Evolutionary conservation across 768 basidiomycete genomes (phyloP).

Genomic region (Cubamyces sp.): DNA sequence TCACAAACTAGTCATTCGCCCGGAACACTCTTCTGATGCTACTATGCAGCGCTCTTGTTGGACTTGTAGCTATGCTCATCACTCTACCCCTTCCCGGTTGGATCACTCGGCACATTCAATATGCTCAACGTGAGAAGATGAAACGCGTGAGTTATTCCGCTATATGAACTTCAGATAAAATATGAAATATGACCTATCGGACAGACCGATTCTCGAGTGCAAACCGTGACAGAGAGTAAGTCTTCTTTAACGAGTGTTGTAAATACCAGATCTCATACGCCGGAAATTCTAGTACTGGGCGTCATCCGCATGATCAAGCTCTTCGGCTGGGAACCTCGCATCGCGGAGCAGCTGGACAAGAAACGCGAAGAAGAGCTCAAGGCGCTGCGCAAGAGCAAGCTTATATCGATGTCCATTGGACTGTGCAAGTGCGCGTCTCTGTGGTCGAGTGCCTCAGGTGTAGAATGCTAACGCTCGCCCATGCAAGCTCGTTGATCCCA

Average conservation of each 20-base stretch:
- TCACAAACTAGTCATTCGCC: not conserved
- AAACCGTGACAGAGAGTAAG: slow-evolving; percentile 47
- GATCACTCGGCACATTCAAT: slow-evolving; percentile 40
- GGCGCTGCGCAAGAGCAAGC: slow-evolving; percentile 54
- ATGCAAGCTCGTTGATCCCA: slow-evolving; percentile 57
- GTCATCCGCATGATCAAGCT: slow-evolving; percentile 52
- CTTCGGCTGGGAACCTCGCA: slow-evolving; percentile 49
- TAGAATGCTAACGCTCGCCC: not conserved
- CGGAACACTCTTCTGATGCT: too few relatives aligned
- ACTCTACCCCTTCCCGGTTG: slow-evolving; percentile 49
- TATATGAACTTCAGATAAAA: not conserved
- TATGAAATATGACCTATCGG: too few relatives aligned
- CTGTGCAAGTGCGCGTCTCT: slow-evolving; percentile 43
- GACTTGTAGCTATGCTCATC: slow-evolving; percentile 43
- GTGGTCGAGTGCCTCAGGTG: not conserved
- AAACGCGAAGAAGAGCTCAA: slow-evolving; percentile 65
- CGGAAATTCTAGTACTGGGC: slow-evolving; percentile 39
- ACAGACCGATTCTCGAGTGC: slow-evolving; percentile 52
- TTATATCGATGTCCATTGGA: slow-evolving; percentile 52
- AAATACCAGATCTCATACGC: slow-evolving; percentile 25
- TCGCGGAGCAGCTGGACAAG: slow-evolving; percentile 53
- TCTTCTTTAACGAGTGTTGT: too few relatives aligned
- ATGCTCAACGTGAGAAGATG: slow-evolving; percentile 44
- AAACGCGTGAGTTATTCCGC: slow-evolving; percentile 34
- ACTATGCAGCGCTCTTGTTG: slow-evolving; percentile 39